These are phyloP conservation scores for Aspergillus hancockii DNA, from an alignment of 495 filamentous ascomycete species.

Conservation along the genomic window DNA sequence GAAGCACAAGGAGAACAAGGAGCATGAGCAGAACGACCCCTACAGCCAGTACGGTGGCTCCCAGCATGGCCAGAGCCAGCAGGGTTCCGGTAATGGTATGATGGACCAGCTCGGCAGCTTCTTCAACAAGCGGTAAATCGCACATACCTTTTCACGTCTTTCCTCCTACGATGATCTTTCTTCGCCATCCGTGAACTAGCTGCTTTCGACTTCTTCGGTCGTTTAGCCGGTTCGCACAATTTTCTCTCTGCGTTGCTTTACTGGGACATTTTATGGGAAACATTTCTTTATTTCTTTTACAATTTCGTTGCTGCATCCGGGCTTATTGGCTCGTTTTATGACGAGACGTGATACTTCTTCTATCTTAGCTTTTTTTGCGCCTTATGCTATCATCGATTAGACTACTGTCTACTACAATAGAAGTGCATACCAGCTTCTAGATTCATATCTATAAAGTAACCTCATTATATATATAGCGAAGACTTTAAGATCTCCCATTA, in stretches of 20 bases:
- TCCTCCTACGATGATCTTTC: background rate
- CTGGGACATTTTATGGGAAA: background rate
- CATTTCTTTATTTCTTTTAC: background rate
- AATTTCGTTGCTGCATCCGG: background rate
- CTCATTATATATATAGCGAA: background rate
- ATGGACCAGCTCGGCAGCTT: constrained; percentile 45
- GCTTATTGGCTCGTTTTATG: background rate
- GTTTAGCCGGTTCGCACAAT: background rate
- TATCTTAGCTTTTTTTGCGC: background rate
- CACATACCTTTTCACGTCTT: background rate
- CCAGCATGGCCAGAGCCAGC: constrained; percentile 17
- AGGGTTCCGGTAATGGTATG: constrained; percentile 29
- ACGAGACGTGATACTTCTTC: background rate
- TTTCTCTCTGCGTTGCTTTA: background rate
- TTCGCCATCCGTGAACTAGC: constrained; percentile 1
- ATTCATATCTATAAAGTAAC: background rate
- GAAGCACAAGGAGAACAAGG: constrained; percentile 42
- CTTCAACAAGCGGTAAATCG: constrained; percentile 43
- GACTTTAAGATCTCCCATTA: background rate
- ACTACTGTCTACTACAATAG: background rate
- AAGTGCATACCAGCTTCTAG: background rate
- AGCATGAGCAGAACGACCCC: constrained; percentile 22
- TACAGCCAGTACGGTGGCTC: constrained; percentile 24
- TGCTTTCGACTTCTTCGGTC: background rate
- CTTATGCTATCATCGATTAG: background rate